Percentiles rank a stretch among this genome's conserved stretches.
Conservation (phyloP, 305 asterid species). For the Euphrasia arctica region DNA sequence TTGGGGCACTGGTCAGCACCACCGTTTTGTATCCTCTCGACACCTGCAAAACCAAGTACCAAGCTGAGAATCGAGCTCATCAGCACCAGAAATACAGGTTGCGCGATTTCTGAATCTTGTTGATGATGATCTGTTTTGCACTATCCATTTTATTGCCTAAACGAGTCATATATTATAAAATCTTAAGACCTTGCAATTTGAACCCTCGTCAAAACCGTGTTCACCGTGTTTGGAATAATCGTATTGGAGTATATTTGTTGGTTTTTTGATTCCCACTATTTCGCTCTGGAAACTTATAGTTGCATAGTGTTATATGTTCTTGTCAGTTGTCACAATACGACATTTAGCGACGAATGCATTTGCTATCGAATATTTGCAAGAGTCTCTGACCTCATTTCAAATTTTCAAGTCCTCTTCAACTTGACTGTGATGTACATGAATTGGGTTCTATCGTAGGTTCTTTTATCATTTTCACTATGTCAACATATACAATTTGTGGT, state of each 20-base stretch:
- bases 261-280: neutral
- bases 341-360: neutral
- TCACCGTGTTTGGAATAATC: neutral
- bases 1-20: conserved; percentile 88
- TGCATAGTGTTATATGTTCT: neutral
- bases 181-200: neutral
- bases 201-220: neutral
- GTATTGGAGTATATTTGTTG: neutral
- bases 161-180: neutral
- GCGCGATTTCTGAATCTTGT: conserved; percentile 15
- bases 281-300: neutral
- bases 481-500: neutral
- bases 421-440: too few species aligned
- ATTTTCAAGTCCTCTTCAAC: too few species aligned
- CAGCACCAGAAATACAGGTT: conserved; percentile 74
- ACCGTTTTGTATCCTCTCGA: conserved; percentile 85
- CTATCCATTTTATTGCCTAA: neutral
- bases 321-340: neutral
- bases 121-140: conserved; percentile 11
- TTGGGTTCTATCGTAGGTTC: too few species aligned
- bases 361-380: neutral
- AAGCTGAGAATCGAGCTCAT: conserved; percentile 84
- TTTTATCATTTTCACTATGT: neutral
- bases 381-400: neutral
- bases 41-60: conserved; percentile 88